Evolutionary conservation across 2,329 filamentous ascomycete species (phyloP).

Genomic region (Sporothrix schenckii): DNA sequence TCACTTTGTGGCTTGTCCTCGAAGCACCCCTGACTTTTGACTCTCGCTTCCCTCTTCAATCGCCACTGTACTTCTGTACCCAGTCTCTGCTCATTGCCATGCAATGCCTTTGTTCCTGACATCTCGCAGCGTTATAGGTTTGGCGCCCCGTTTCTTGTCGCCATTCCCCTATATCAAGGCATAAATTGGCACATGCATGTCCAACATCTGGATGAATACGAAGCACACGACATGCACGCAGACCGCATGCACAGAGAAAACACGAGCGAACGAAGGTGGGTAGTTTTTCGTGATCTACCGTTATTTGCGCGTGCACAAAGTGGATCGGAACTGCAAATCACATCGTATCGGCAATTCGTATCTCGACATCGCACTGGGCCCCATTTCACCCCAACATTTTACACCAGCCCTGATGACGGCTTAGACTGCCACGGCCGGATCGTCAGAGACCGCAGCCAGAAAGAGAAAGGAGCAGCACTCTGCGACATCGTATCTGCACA

Average conservation of each 20-base stretch:
- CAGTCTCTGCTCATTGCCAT: neutral
- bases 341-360: slow-evolving; percentile 19
- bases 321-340: slow-evolving; percentile 17
- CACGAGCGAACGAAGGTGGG: neutral
- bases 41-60: neutral
- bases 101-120: slow-evolving; percentile 1
- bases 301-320: neutral
- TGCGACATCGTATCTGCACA: neutral
- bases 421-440: slow-evolving; percentile 10
- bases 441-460: neutral
- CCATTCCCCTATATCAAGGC: neutral
- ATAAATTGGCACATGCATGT: slow-evolving; percentile 13
- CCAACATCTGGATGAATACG: slow-evolving; percentile 21
- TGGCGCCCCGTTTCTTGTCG: neutral
- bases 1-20: neutral
- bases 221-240: slow-evolving; percentile 3
- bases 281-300: neutral
- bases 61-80: no score
- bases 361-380: slow-evolving; percentile 11
- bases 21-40: neutral
- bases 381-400: neutral
- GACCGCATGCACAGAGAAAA: neutral
- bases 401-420: neutral
- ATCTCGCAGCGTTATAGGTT: neutral
- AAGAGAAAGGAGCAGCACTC: neutral